Conservation (phyloP, 768 basidiomycete genomes). For the Trichaptum fuscoviolaceum region DNA sequence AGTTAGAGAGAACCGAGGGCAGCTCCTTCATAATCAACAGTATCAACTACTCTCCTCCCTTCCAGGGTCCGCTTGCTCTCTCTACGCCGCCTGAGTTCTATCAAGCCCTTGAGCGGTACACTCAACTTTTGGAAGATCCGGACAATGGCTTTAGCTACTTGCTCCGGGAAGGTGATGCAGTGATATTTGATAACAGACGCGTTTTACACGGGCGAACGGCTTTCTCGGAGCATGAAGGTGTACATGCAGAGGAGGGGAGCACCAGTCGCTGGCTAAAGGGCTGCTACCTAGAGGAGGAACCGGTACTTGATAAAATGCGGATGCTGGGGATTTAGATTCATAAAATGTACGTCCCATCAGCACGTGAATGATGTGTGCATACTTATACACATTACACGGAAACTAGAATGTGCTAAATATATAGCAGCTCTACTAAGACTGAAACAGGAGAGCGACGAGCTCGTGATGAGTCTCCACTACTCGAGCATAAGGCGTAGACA, state of each 20-base stretch:
- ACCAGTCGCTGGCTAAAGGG: conserved; percentile 88
- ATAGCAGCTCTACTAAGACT: background rate
- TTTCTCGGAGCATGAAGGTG: conserved; percentile 41
- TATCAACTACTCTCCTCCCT: conserved; percentile 92
- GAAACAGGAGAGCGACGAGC: background rate
- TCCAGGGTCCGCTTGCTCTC: conserved; percentile 75
- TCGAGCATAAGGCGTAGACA: background rate
- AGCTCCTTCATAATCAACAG: conserved; percentile 48
- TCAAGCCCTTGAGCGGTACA: conserved; percentile 56
- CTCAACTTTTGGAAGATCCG: conserved; percentile 48
- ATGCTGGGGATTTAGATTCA: background rate
- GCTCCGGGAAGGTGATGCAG: conserved; percentile 77
- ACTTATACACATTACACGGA: background rate
- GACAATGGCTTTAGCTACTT: conserved; percentile 54
- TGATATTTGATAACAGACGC: conserved; percentile 88
- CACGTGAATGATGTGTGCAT: background rate
- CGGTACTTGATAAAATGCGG: background rate
- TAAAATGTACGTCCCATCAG: background rate
- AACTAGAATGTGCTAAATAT: background rate
- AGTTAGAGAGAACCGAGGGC: background rate
- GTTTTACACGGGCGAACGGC: conserved; percentile 83
- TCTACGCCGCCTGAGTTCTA: conserved; percentile 55
- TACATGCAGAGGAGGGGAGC: conserved; percentile 36
- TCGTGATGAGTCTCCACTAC: background rate
- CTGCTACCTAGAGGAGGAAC: conserved; percentile 39